A percentile compares a stretch with the other conserved stretches of the same genome.
These are phyloP conservation scores for Obba rivulosa DNA, from an alignment of 768 basidiomycete species.

Conservation along the genomic window DNA sequence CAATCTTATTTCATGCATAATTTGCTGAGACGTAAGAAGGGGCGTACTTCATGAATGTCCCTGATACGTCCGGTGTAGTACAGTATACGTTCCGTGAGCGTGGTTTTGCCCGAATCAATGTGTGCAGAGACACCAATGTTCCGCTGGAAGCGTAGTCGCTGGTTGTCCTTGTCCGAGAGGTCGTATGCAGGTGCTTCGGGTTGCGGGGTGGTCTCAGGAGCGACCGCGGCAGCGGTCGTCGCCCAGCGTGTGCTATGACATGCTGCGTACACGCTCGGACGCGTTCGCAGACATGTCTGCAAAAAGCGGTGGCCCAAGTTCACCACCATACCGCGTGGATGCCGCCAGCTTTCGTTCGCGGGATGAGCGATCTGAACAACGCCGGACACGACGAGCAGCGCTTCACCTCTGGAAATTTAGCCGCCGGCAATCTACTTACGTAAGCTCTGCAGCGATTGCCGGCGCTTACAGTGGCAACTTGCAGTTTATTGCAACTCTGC, in stretches of 20 bases:
- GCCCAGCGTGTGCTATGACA: constrained; percentile 10
- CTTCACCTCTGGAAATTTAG: too few relatives aligned
- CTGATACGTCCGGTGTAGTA: constrained; percentile 95
- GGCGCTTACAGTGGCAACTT: too few relatives aligned
- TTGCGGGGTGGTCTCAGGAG: constrained; percentile 7
- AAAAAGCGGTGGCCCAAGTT: constrained; percentile 4
- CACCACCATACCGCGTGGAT: too few relatives aligned
- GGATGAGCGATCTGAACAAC: too few relatives aligned
- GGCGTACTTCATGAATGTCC: constrained; percentile 90
- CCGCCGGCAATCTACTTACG: too few relatives aligned
- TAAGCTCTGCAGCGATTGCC: too few relatives aligned
- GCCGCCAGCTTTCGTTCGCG: too few relatives aligned
- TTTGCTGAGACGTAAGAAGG: background rate
- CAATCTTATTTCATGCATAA: constrained; percentile 5
- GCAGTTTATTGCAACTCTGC: too few relatives aligned
- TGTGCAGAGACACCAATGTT: constrained; percentile 97
- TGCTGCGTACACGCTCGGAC: constrained; percentile 2
- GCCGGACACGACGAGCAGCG: too few relatives aligned
- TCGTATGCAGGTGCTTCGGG: constrained; percentile 14
- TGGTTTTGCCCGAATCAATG: constrained; percentile 97
- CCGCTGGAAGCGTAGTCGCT: constrained; percentile 68
- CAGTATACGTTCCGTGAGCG: constrained; percentile 90
- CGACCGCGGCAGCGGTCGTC: constrained; percentile 17
- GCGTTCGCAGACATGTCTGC: constrained; percentile 11
- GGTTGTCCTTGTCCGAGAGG: constrained; percentile 60